Conservation (phyloP, 768 basidiomycete species). For the Holtermanniella nyarrowii region DNA sequence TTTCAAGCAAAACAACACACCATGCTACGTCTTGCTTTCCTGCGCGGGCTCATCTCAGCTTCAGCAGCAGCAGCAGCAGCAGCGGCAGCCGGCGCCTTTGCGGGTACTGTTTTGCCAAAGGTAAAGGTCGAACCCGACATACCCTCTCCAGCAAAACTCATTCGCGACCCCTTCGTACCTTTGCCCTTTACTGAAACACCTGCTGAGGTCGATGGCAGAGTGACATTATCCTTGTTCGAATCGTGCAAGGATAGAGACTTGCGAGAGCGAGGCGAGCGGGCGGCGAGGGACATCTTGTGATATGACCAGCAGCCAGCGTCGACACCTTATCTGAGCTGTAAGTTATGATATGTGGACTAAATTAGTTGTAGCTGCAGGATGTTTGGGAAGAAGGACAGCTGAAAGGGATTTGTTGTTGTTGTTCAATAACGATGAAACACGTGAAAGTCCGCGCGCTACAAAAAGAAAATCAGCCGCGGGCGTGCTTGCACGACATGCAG, state of each 20-base stretch:
- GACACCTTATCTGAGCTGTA: too few relatives aligned
- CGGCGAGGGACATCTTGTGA: conserved; percentile 14
- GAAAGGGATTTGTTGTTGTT: too few relatives aligned
- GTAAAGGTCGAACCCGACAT: background rate
- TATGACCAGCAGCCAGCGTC: too few relatives aligned
- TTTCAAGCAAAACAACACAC: conserved; percentile 6
- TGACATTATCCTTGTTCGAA: conserved; percentile 8
- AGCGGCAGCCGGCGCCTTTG: background rate
- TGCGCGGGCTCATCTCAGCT: background rate
- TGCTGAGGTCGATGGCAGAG: conserved; percentile 7
- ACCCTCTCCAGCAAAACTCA: background rate
- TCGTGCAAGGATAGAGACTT: conserved; percentile 17
- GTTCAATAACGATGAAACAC: too few relatives aligned
- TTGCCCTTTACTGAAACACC: background rate
- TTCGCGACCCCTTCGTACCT: background rate
- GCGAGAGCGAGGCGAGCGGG: conserved; percentile 11
- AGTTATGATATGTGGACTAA: too few relatives aligned
- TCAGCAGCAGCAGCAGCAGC: too few relatives aligned
- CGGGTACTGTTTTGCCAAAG: background rate
- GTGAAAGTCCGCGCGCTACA: too few relatives aligned
- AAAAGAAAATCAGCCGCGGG: too few relatives aligned
- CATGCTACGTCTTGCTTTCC: conserved; percentile 16
- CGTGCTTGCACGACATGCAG: too few relatives aligned
- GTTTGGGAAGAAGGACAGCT: too few relatives aligned
- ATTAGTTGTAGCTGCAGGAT: too few relatives aligned